Base-by-base conservation (phyloP, 257 asterid species). In the Avicennia marina region DNA sequence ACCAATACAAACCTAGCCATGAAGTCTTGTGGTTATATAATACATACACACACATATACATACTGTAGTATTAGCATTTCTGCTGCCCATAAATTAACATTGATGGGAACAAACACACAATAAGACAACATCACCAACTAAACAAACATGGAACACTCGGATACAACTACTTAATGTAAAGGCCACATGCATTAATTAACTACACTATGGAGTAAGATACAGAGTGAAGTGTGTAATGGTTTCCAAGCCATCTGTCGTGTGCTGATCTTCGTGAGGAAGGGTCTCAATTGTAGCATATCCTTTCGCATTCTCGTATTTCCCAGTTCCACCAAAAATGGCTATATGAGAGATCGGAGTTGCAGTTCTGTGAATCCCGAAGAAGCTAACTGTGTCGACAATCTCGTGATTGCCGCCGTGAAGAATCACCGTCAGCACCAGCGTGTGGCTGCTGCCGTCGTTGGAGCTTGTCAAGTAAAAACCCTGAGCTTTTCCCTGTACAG, bases 381-480 rank as follows among this genome's bases (percentile, higher is more conserved):
- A 84, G 72, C 95, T 90, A 7, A 90, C 32, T 1, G 90, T 80
- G 18, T 90, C 95, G 0, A 56, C 75, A 2, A 67, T 53, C 60
- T 79, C 91, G 11, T 72, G 22, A 1, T 65, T 74, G 11, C 68
- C 66, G 11, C 89, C 83, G 41, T 87, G 95, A 60, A 87, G 77
- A 63, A 80, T 5, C 53, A 84, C 88, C 34, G 98, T 90, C 31
- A 90, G 60, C 17, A 73, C 87, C 27, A 87, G 54, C 12, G 95
- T 84, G 57, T 90, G 98, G 70, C 88, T 84, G 58, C 80, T 83
- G 6, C 96, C 96, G 45, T 90, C 98, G 44, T 79, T 47, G 12
- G 98, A 90, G 70, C 98, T 90, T 2, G 95, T 78, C 1, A 90
- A 19, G 71, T 90, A 90, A 63, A 87, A 78, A 1, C 96, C 98